Evolutionary conservation across 2,329 filamentous ascomycete genomes (phyloP).

Genomic region (Penicillium concentricum): DNA sequence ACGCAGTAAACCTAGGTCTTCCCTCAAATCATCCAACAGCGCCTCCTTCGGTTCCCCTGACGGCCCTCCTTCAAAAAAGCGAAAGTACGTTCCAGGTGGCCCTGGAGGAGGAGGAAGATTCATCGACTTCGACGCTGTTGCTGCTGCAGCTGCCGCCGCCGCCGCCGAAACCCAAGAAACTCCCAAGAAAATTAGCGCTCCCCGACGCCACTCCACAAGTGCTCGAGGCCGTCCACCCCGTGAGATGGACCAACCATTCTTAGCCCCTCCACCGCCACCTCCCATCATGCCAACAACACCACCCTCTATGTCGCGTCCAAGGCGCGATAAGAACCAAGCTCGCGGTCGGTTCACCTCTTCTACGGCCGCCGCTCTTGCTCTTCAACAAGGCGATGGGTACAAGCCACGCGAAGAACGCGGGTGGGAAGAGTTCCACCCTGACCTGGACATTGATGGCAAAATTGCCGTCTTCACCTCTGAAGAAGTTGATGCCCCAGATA

Average conservation of each 20-base stretch:
- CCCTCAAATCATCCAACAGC: constrained; percentile 31
- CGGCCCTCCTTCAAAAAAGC: constrained; percentile 68
- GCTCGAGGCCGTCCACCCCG: constrained; percentile 56
- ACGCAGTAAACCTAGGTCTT: constrained; percentile 32
- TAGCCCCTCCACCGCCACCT: constrained; percentile 29
- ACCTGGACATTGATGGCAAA: constrained; percentile 81
- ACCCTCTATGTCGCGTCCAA: constrained; percentile 38
- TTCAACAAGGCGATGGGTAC: constrained; percentile 91
- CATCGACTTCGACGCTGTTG: constrained; percentile 61
- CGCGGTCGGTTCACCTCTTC: constrained; percentile 77
- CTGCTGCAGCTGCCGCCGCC: constrained; percentile 65
- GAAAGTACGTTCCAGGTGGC: constrained; percentile 80
- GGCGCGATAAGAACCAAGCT: constrained; percentile 43
- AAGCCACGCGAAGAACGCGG: constrained; percentile 95
- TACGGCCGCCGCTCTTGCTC: constrained; percentile 80
- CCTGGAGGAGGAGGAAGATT: constrained; percentile 84
- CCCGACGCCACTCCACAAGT: constrained; percentile 46
- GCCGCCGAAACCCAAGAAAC: constrained; percentile 49
- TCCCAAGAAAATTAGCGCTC: constrained; percentile 24
- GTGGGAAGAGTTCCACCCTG: constrained; percentile 97
- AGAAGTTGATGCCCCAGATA: constrained; percentile 74
- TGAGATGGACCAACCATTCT: constrained; percentile 37
- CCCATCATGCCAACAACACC: constrained; percentile 36
- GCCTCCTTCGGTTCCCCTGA: constrained; percentile 30
- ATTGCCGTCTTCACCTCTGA: constrained; percentile 78